Base-by-base conservation (phyloP, 495 filamentous ascomycete species). In the Podospora pseudoanserina region DNA sequence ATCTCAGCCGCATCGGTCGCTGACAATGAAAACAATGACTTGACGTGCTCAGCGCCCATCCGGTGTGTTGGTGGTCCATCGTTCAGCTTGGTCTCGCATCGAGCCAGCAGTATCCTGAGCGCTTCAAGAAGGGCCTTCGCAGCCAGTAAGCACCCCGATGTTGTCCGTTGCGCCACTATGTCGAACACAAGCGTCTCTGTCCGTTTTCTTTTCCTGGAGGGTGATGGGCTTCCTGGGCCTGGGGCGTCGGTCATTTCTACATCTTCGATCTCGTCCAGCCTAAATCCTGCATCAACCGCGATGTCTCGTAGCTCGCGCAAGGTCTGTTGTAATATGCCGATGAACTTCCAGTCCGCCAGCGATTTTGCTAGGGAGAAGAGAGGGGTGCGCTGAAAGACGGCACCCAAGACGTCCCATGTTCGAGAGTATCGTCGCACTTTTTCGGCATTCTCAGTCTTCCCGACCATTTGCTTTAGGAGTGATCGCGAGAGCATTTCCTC, bases 401-500 rank as follows among this genome's bases (percentile, higher is more conserved):
- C 74, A 63, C 72, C 73, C 27, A 85, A 63, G 49, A 83, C 76
- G 0, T 75, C 72, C 82, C 82, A 85, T 54, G 79, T 74, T 1
- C 76, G 69, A 19, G 81, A 77, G 67, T 78, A 83, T 39, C 82
- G 77, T 67, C 82, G 81, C 2, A 83, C 59, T 44, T 77, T 76
- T 66, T 84, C 82, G 67, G 80, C 78, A 64, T 71, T 76, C 11
- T 77, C 68, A 39, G 74, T 76, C 53, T 71, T 67, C 26, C 80
- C 79, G 39, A 76, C 78, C 81, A 83, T 84, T 59, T 80, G 75
- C 68, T 85, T 83, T 27, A 84, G 78, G 30, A 85, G 76, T 79
- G 79, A 82, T 74, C 82, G 79, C 67, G 83, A 60, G 70, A 82
- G 76, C 68, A 76, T 83, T 63, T 82, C 80, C 72, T 85, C 80